Conservation (phyloP, 257 asterid species). For the Handroanthus guayacan region DNA sequence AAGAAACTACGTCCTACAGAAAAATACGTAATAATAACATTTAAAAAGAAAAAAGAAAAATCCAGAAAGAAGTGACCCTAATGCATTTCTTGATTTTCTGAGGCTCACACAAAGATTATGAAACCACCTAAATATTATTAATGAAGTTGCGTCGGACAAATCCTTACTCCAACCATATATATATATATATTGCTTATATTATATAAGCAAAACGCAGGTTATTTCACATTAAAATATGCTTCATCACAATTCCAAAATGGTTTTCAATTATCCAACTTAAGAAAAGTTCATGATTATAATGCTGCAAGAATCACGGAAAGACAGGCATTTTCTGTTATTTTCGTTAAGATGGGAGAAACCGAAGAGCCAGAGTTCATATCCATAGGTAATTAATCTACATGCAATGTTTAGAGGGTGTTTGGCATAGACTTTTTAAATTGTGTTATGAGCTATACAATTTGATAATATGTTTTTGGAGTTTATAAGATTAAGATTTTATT, state of each 20-base stretch:
- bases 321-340: background rate
- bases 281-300: background rate
- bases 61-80: background rate
- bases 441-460: too few species aligned
- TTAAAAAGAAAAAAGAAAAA: too few species aligned
- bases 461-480: too few species aligned
- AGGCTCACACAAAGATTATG: conserved; percentile 27
- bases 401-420: background rate
- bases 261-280: background rate
- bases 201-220: too few species aligned
- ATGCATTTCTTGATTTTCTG: background rate
- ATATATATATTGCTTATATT: too few species aligned
- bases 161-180: conserved; percentile 2
- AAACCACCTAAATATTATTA: conserved; percentile 29
- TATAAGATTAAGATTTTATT: too few species aligned
- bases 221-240: background rate
- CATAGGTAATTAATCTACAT: conserved; percentile 23
- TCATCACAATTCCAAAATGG: background rate
- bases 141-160: background rate
- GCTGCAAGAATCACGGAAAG: background rate
- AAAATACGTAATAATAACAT: background rate
- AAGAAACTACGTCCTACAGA: background rate
- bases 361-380: conserved; percentile 17
- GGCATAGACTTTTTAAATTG: too few species aligned
- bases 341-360: conserved; percentile 37